A percentile compares a stretch with the other conserved stretches of the same genome.
These are phyloP conservation scores for Hymenoscyphus infarciens DNA, from an alignment of 2,329 filamentous ascomycete species.

Conservation along the genomic window DNA sequence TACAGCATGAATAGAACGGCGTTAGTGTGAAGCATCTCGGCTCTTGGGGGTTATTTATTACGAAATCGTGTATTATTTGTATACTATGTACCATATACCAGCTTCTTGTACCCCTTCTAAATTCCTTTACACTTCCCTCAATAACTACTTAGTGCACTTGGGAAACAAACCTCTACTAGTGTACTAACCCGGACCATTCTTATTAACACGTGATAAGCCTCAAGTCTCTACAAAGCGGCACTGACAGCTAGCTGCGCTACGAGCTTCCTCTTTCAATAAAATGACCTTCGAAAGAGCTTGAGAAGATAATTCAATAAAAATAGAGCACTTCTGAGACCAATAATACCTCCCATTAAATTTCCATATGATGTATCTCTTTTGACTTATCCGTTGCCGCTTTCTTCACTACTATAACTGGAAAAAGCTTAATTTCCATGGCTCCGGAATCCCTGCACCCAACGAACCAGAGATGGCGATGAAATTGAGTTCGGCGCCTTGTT, in stretches of 20 bases:
- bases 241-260: too few relatives aligned
- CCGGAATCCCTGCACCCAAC: background rate
- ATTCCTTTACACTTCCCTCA: background rate
- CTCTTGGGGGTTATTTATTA: background rate
- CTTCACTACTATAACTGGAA: background rate
- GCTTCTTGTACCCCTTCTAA: background rate
- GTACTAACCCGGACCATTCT: too few relatives aligned
- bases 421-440: conserved; percentile 1
- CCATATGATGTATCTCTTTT: background rate
- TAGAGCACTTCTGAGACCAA: too few relatives aligned
- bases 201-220: too few relatives aligned
- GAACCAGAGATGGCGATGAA: background rate
- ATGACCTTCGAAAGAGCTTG: too few relatives aligned
- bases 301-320: too few relatives aligned
- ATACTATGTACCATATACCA: background rate
- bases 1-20: conserved; percentile 4
- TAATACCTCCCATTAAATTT: too few relatives aligned
- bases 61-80: background rate
- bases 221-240: too few relatives aligned
- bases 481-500: too few relatives aligned
- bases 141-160: too few relatives aligned
- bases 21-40: conserved; percentile 5
- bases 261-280: too few relatives aligned
- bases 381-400: conserved; percentile 1
- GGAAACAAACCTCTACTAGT: too few relatives aligned